phyloP scores from a whole-genome alignment of 371 early-diverging fungal species.

The Lichtheimia ramosa region DNA sequence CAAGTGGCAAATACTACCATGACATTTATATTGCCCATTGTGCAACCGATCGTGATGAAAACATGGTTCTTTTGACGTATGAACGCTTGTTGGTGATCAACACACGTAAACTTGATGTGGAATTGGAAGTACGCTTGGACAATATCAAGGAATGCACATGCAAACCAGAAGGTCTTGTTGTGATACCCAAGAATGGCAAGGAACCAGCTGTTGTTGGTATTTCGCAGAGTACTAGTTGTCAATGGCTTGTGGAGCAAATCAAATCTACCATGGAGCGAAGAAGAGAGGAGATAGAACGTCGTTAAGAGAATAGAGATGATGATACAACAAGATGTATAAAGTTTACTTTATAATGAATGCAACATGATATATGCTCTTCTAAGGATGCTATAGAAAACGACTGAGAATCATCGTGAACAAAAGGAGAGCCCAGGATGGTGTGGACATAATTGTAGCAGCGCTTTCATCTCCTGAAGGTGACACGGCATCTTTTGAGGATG shows the following conservation, averaged over 20 bases:
- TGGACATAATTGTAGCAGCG: background rate
- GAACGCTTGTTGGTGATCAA: slow-evolving; percentile 61
- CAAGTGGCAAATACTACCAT: slow-evolving; percentile 73
- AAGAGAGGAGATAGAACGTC: slow-evolving; percentile 15
- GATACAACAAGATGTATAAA: background rate
- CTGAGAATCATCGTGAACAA: background rate
- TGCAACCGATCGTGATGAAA: slow-evolving; percentile 51
- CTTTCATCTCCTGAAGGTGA: background rate
- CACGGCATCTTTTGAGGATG: background rate
- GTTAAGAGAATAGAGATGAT: background rate
- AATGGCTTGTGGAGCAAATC: slow-evolving; percentile 12
- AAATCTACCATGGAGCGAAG: slow-evolving; percentile 6
- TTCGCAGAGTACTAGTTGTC: slow-evolving; percentile 8
- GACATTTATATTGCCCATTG: slow-evolving; percentile 88
- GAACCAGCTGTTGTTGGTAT: background rate
- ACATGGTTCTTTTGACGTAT: slow-evolving; percentile 66
- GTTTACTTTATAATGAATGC: background rate
- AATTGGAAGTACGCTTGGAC: slow-evolving; percentile 3
- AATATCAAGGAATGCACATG: background rate
- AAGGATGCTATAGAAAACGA: background rate
- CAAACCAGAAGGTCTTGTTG: background rate
- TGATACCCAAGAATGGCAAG: background rate
- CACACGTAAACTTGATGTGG: slow-evolving; percentile 57
- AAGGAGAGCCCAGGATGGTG: background rate
- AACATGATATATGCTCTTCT: background rate